phyloP scores from a whole-genome alignment of 169 alveolate genomes.

The Fabrea salina region DNA sequence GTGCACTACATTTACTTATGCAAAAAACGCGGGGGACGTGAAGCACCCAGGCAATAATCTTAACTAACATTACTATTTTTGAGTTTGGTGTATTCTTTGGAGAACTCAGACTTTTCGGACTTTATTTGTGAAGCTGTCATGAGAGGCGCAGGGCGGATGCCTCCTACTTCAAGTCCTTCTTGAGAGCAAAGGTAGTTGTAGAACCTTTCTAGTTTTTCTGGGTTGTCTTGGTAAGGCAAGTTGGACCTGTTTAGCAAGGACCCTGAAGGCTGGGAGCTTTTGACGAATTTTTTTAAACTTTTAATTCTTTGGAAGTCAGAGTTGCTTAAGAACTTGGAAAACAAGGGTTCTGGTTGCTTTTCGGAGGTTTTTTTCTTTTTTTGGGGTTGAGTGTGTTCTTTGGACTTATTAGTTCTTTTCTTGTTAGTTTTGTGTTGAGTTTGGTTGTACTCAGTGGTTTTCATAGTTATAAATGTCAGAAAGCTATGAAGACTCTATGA shows the following conservation, averaged over 20 bases:
- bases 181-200: background rate
- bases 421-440: too few species aligned
- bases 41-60: background rate
- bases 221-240: background rate
- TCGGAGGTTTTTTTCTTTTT: too few species aligned
- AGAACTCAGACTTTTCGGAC: constrained; percentile 6
- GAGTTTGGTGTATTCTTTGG: background rate
- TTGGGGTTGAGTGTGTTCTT: too few species aligned
- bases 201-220: background rate
- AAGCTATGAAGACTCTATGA: too few species aligned
- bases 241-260: background rate
- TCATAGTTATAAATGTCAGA: too few species aligned
- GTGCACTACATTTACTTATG: constrained; percentile 63
- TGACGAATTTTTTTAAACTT: background rate
- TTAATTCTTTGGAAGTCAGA: background rate
- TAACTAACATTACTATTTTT: background rate
- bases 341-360: background rate
- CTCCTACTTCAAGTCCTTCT: constrained; percentile 31
- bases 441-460: too few species aligned
- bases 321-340: background rate
- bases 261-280: background rate
- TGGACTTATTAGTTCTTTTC: too few species aligned
- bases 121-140: constrained; percentile 30
- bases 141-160: background rate
- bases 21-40: constrained; percentile 51